These are phyloP conservation scores for Hysterangium stoloniferum DNA, from an alignment of 768 basidiomycete species.

Conservation along the genomic window DNA sequence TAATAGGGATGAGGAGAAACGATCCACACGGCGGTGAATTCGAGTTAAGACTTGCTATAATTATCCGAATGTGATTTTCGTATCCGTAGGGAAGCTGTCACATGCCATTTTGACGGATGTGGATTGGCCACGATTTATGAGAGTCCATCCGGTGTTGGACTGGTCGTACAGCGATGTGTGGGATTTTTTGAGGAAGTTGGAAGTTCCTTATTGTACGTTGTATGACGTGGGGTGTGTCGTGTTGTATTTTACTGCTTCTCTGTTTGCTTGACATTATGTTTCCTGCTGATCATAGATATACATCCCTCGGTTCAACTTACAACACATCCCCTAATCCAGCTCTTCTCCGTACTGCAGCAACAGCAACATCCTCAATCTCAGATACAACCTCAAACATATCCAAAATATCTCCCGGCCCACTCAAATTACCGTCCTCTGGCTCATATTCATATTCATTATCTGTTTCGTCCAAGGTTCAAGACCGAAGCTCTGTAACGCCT, in stretches of 20 bases:
- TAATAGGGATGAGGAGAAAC: conserved; percentile 81
- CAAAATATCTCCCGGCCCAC: conserved; percentile 11
- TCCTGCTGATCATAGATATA: conserved; percentile 54
- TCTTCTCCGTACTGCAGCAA: conserved; percentile 29
- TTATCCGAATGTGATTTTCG: neutral
- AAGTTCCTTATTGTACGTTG: conserved; percentile 79
- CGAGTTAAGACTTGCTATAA: conserved; percentile 6
- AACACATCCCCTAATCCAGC: conserved; percentile 94
- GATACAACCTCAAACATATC: conserved; percentile 8
- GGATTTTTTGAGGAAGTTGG: conserved; percentile 66
- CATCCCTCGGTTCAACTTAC: conserved; percentile 90
- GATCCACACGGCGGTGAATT: conserved; percentile 91
- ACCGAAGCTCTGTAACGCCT: neutral
- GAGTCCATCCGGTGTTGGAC: conserved; percentile 92
- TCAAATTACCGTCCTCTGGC: neutral
- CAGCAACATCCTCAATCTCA: neutral
- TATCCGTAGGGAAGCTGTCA: conserved; percentile 55
- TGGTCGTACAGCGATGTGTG: conserved; percentile 91
- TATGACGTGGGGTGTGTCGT: conserved; percentile 82
- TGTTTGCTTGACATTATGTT: neutral
- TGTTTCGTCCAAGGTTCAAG: conserved; percentile 14
- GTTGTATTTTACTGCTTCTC: neutral
- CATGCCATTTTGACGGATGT: conserved; percentile 76
- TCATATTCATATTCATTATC: conserved; percentile 17
- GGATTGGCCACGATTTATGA: conserved; percentile 83